Base-by-base conservation (phyloP, 208 protist species). In the Crithidia sp. region DNA sequence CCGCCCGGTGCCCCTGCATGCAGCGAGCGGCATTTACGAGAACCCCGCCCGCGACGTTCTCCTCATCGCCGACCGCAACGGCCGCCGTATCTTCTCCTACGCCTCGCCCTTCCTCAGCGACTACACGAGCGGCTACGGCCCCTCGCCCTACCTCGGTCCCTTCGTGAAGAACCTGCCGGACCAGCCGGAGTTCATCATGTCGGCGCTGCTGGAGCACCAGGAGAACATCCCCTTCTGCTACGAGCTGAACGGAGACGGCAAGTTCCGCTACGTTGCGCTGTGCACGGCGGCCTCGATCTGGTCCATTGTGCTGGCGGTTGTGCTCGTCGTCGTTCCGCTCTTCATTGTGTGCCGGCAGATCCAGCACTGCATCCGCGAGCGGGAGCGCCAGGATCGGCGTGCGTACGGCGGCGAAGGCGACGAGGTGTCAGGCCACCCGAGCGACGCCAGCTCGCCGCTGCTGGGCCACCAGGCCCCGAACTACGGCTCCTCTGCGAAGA, bases 161-260 rank as follows among this genome's bases (percentile, higher is more conserved):
- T 95, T 96, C 55, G 66, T 79, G 64, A 85, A 83, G 47, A 76
- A 87, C 16, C 75, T 97, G 57, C 90, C 90, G 5, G 92, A 97
- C 62, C 89, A 95, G 77, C 90, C 92, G 57, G 88, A 95, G 83
- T 95, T 95, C 69, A 76, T 97, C 56, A 71, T 93, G 66, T 84
- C 79, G 28, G 82, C 84, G 47, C 62, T 87, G 60, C 76, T 97
- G 39, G 90, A 95, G 77, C 78, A 90, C 57, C 92, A 97, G 64
- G 57, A 71, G 40, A 90, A 91, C 54, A 89, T 97, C 36, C 89
- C 90, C 12, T 95, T 92, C 69, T 95, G 92, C 77, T 94, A 97
- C 67, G 92, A 97, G 74, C 84, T 97, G 41, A 74, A 67, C 61
- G 70, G 75, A 12, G 76, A 91, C 40, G 90, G 90, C 45, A 73